Conservation (phyloP, 805 yeast genomes). For the Pichia deserticola region DNA sequence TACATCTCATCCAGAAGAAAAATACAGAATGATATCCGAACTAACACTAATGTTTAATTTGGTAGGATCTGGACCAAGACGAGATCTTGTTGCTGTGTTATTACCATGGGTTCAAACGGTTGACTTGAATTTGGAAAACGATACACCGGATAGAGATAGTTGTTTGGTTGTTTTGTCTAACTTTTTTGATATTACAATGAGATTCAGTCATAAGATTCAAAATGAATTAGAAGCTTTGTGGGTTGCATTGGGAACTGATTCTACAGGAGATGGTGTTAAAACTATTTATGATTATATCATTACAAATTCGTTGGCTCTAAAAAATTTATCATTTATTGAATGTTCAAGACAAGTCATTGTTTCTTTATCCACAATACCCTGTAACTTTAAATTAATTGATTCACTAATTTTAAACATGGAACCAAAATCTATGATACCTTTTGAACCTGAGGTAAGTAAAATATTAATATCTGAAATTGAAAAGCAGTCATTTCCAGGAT, state of each 20-base stretch:
- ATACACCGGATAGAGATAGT: slow-evolving; percentile 25
- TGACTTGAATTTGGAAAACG: slow-evolving; percentile 39
- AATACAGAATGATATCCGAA: slow-evolving; percentile 59
- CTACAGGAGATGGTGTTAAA: slow-evolving; percentile 54
- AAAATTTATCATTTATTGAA: slow-evolving; percentile 69
- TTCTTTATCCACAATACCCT: slow-evolving; percentile 52
- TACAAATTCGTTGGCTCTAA: slow-evolving; percentile 56
- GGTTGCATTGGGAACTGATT: slow-evolving; percentile 84
- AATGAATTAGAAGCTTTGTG: slow-evolving; percentile 91
- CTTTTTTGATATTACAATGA: slow-evolving; percentile 76
- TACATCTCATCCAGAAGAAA: slow-evolving; percentile 47
- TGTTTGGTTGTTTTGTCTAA: slow-evolving; percentile 70
- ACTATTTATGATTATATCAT: slow-evolving; percentile 66
- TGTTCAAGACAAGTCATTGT: slow-evolving; percentile 76
- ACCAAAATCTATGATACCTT: slow-evolving; percentile 86
- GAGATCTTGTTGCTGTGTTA: slow-evolving; percentile 72
- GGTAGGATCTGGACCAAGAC: slow-evolving; percentile 51
- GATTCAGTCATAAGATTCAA: slow-evolving; percentile 64
- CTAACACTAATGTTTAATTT: slow-evolving; percentile 61
- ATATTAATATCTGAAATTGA: slow-evolving; percentile 12
- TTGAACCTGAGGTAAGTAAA: slow-evolving; percentile 13
- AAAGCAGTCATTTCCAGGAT: slow-evolving; percentile 15
- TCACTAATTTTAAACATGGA: slow-evolving; percentile 61
- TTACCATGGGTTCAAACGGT: slow-evolving; percentile 92
- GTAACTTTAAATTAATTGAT: slow-evolving; percentile 49